Evolutionary conservation across 164 flowering plant genomes (phyloP).

Genomic region (Protea cynaroides): DNA sequence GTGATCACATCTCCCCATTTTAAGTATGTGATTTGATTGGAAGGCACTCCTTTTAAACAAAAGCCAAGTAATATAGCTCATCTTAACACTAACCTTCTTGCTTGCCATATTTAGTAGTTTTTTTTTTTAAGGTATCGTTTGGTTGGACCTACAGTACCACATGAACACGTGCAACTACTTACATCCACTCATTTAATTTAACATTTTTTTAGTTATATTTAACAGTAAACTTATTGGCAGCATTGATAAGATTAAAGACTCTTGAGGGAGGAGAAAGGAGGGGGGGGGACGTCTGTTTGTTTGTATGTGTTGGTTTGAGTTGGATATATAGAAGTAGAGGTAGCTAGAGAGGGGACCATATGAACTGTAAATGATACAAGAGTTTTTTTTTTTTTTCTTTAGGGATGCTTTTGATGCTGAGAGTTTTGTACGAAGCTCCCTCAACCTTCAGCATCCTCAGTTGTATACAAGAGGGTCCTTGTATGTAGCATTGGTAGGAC

Average conservation of each 20-base stretch:
- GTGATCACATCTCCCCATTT: conserved; percentile 13
- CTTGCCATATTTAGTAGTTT: background rate
- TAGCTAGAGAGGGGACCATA: conserved; percentile 14
- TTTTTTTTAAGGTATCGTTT: conserved; percentile 3
- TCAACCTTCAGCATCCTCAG: background rate
- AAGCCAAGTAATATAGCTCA: conserved; percentile 12
- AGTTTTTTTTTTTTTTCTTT: background rate
- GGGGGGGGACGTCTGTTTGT: too few species aligned
- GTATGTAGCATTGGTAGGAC: background rate
- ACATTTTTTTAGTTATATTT: background rate
- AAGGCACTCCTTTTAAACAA: background rate
- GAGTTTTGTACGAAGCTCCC: background rate
- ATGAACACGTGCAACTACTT: conserved; percentile 14
- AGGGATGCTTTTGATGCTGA: background rate
- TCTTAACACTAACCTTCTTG: conserved; percentile 2
- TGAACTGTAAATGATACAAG: background rate
- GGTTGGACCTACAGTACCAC: conserved; percentile 7
- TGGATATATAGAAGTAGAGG: too few species aligned
- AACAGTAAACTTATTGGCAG: conserved; percentile 7
- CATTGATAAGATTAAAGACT: background rate
- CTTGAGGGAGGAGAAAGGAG: background rate
- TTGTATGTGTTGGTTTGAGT: too few species aligned
- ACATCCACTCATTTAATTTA: conserved; percentile 10
- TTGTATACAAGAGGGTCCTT: background rate
- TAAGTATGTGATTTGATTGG: background rate